A percentile compares a stretch with the other conserved stretches of the same genome.
These are phyloP conservation scores for Dendrocalamus latiflorus DNA, from an alignment of 202 grass and related monocot genomes.

Conservation along the genomic window DNA sequence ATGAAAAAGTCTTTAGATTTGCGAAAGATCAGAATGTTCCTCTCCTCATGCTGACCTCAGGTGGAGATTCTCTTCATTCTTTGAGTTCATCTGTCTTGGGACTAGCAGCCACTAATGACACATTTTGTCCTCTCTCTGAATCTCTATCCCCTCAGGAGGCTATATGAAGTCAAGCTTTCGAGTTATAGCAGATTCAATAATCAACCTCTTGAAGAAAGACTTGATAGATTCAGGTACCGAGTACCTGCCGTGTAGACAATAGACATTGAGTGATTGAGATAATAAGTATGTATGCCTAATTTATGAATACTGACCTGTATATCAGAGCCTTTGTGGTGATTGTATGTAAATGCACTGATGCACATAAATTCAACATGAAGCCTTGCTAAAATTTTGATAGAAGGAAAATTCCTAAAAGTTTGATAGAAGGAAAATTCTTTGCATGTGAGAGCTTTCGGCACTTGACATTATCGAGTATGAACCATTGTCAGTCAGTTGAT, in stretches of 20 bases:
- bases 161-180: slow-evolving; percentile 94
- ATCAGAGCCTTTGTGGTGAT: background rate
- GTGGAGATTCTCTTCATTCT: slow-evolving; percentile 23
- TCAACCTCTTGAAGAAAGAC: slow-evolving; percentile 71
- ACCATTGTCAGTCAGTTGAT: background rate
- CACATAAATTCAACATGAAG: background rate
- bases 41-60: slow-evolving; percentile 89
- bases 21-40: slow-evolving; percentile 84
- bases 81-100: no score
- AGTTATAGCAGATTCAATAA: slow-evolving; percentile 72
- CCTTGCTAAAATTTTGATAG: background rate
- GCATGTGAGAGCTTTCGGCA: slow-evolving; percentile 6
- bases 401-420: background rate
- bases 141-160: slow-evolving; percentile 47
- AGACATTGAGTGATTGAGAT: slow-evolving; percentile 16
- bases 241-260: slow-evolving; percentile 10
- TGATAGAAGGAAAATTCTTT: no score
- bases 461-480: no score
- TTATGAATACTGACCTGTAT: background rate
- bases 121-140: background rate
- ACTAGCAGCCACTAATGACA: background rate
- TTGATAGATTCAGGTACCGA: slow-evolving; percentile 44
- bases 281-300: background rate
- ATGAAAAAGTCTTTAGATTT: slow-evolving; percentile 85
- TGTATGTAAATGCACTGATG: background rate